Evolutionary conservation across 2,329 filamentous ascomycete genomes (phyloP), one percentile per base, ranked within the genome.

Genomic region (Aspergillus aculeatinus): DNA sequence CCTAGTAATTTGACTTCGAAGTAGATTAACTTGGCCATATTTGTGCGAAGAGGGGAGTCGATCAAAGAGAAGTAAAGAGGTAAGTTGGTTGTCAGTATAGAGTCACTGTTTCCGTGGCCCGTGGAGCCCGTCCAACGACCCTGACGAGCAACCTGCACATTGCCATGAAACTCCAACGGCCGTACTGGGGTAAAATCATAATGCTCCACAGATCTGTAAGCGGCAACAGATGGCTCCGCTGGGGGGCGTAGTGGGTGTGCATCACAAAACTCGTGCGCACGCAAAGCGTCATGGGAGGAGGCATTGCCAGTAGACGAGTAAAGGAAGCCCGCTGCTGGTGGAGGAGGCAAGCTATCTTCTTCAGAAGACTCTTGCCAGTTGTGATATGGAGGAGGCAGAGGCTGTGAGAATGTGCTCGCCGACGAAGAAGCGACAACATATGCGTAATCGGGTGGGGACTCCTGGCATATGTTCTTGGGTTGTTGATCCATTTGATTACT

Each of bases 341-440:
- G 85, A 29, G 85, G 85, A 2, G 85, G 85, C 10, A 88, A 78
- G n/a, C 81, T 76, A 4, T 83, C 72, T 16, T 79, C 87, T 66
- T 88, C 85, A 4, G 87, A 80, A 2, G 81, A 77, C 47, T 76
- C 73, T 55, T 84, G 81, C 86, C 86, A 88, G 72, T 86, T 83
- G 70, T 87, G 85, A 66, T 87, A 86, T 27, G 83, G 81, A 19
- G 84, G 84, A 14, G 84, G 55, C 12, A 42, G 44, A 48, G 83
- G 25, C 76, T 73, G 51, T 4, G 51, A 48, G 49, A 21, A 4
- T 9, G 33, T 48, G 48, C 25, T 21, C 42, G 47, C 19, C 48
- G 44, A 16, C 47, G 35, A 42, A 39, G 19, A 49, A 54, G 35
- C 39, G 39, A 44, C 16, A 44, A 16, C 39, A 19, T 19, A 19